Percentiles rank a stretch among this genome's conserved stretches.
phyloP scores from a whole-genome alignment of 768 basidiomycete species.

The Amanita thiersii region DNA sequence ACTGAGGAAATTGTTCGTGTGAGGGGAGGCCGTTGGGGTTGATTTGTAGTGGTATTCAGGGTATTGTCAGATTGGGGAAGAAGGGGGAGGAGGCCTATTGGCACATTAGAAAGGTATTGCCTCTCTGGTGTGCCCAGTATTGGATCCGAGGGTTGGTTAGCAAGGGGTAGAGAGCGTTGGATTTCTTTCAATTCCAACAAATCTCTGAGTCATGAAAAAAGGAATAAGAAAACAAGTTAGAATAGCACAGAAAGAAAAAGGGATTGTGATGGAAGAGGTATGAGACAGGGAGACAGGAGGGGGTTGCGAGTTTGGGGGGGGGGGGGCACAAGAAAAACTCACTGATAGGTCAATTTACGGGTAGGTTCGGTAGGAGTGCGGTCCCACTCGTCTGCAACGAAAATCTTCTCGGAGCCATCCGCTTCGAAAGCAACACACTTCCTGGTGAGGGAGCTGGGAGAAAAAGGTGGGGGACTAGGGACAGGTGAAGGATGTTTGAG shows the following conservation, averaged over 20 bases:
- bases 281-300: background rate
- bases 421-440: slow-evolving; percentile 62
- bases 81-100: slow-evolving; percentile 57
- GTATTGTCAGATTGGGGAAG: slow-evolving; percentile 20
- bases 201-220: slow-evolving; percentile 30
- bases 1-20: slow-evolving; percentile 8
- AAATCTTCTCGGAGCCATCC: slow-evolving; percentile 47
- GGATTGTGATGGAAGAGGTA: slow-evolving; percentile 3
- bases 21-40: slow-evolving; percentile 9
- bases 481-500: slow-evolving; percentile 21
- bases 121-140: slow-evolving; percentile 29
- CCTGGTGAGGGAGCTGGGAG: slow-evolving; percentile 12
- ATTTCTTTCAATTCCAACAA: slow-evolving; percentile 64
- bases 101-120: slow-evolving; percentile 44
- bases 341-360: slow-evolving; percentile 58
- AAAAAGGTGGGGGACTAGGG: slow-evolving; percentile 15
- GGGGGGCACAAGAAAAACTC: slow-evolving; percentile 23
- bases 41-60: slow-evolving; percentile 7
- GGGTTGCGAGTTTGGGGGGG: background rate
- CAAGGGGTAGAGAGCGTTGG: slow-evolving; percentile 53
- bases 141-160: slow-evolving; percentile 40
- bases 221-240: slow-evolving; percentile 3
- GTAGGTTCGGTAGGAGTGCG: slow-evolving; percentile 64
- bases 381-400: slow-evolving; percentile 73
- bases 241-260: slow-evolving; percentile 5